Evolutionary conservation across 192 early-diverging fungal genomes (phyloP).

Genomic region (Linnemannia elongata): DNA sequence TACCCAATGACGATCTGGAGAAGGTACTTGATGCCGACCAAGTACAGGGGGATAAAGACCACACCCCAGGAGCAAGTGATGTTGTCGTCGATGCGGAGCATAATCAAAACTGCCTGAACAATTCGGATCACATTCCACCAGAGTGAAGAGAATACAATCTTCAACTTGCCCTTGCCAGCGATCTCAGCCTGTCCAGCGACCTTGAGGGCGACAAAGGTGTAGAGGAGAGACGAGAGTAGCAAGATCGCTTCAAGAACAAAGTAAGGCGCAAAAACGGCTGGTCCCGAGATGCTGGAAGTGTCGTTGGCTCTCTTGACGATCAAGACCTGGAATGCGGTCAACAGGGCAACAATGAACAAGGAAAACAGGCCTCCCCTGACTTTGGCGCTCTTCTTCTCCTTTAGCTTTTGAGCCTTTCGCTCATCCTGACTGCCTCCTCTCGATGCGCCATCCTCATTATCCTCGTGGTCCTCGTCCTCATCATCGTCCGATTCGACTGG

Average conservation of each 20-base stretch:
- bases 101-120: slow-evolving; percentile 74
- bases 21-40: slow-evolving; percentile 70
- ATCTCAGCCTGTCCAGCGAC: slow-evolving; percentile 21
- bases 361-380: slow-evolving; percentile 50
- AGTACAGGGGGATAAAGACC: slow-evolving; percentile 78
- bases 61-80: slow-evolving; percentile 73
- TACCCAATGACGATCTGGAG: slow-evolving; percentile 62
- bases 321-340: slow-evolving; percentile 83
- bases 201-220: slow-evolving; percentile 43
- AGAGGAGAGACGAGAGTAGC: slow-evolving; percentile 63
- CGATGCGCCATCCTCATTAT: slow-evolving; percentile 60
- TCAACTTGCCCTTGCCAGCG: neutral
- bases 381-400: slow-evolving; percentile 35
- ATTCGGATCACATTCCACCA: slow-evolving; percentile 79
- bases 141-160: slow-evolving; percentile 61
- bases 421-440: slow-evolving; percentile 60
- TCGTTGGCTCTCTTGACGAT: slow-evolving; percentile 80
- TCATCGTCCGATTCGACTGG: slow-evolving; percentile 57
- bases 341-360: slow-evolving; percentile 69
- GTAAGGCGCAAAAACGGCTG: slow-evolving; percentile 84
- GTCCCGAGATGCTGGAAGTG: slow-evolving; percentile 70
- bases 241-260: slow-evolving; percentile 84
- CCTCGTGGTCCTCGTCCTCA: slow-evolving; percentile 60
- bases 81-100: slow-evolving; percentile 68
- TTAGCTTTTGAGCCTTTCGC: slow-evolving; percentile 49